Percentiles rank a stretch among this genome's conserved stretches.
These are phyloP conservation scores for Cucurbitaria berberidis DNA, from an alignment of 2,329 filamentous ascomycete species.

Conservation along the genomic window DNA sequence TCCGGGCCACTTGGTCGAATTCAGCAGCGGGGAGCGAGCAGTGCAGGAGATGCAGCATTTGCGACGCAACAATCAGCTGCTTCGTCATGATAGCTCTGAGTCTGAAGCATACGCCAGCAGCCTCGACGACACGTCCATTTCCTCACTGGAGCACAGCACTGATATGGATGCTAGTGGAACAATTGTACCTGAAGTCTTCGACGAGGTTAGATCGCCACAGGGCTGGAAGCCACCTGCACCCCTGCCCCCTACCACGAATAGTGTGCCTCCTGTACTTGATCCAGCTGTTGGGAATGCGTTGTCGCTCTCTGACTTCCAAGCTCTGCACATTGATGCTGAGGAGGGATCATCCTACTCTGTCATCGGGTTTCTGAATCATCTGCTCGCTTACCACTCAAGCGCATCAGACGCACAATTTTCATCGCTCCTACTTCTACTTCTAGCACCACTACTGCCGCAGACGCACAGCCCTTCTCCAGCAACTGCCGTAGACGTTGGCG, in stretches of 20 bases:
- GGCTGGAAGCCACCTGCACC: conserved; percentile 19
- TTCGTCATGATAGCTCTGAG: conserved; percentile 50
- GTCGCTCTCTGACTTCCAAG: conserved; percentile 46
- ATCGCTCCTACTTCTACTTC: conserved; percentile 54
- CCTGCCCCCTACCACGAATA: conserved; percentile 30
- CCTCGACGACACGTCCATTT: conserved; percentile 33
- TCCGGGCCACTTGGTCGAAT: conserved; percentile 21
- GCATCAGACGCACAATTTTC: conserved; percentile 56
- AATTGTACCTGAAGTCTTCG: conserved; percentile 46
- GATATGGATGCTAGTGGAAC: conserved; percentile 53
- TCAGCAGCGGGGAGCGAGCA: conserved; percentile 39
- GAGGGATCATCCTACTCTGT: conserved; percentile 48
- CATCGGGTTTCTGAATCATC: conserved; percentile 51
- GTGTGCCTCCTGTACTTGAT: conserved; percentile 33
- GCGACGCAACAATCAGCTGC: conserved; percentile 49
- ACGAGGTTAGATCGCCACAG: conserved; percentile 36
- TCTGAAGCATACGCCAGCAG: conserved; percentile 47
- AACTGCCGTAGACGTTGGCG: conserved; percentile 34
- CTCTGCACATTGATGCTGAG: conserved; percentile 43
- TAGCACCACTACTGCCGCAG: conserved; percentile 54
- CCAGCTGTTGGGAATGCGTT: conserved; percentile 36
- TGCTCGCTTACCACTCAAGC: conserved; percentile 51
- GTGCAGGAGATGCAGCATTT: conserved; percentile 48
- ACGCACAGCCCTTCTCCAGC: conserved; percentile 44
- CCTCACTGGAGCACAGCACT: conserved; percentile 34